Base-by-base conservation (phyloP, 805 yeast genomes). In the Nadsonia fulvescens region DNA sequence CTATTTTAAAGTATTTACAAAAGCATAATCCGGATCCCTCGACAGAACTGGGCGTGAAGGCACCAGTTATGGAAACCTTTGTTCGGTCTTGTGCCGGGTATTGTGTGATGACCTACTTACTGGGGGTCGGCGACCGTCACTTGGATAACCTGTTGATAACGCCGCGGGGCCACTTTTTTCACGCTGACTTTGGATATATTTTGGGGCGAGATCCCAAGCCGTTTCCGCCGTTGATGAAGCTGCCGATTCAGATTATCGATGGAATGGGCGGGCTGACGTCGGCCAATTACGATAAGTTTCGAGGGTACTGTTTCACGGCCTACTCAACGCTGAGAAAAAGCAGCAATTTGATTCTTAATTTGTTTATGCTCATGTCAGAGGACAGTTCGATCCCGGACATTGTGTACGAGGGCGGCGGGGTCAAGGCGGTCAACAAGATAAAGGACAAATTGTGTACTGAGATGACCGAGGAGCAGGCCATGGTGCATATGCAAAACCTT, bases 111-210 rank as follows among this genome's bases (percentile, higher is more conserved):
- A 89, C 98, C 0, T 89, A 89, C 40, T 54, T 89, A 6, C 53
- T 89, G 8, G 99, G 98, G 5, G 95, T 89, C 6, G 99, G 99
- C 9, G 99, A 89, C 51, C 64, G 99, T 31, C 99, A 89, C 54
- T 56, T 89, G 35, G 99, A 89, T 43, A 89, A 89, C 42, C 53
- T 89, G 35, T 57, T 89, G 23, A 61, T 79, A 19, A 76, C 71
- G 27, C 81, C 70, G 35, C 75, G 86, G 62, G 73, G 91, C 2
- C 78, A 70, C 39, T 89, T 89, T 46, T 86, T 92, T 66, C 99
- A 89, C 51, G 95, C 93, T 1, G 99, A 89, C 51, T 89, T 79
- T 49, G 99, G 99, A 1, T 89, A 89, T 43, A 86, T 89, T 25
- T 54, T 89, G 29, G 99, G 99, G 0, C 72, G 83, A 28, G 99